Evolutionary conservation across 805 yeast species (phyloP).

Genomic region (Ogataea ganodermae): DNA sequence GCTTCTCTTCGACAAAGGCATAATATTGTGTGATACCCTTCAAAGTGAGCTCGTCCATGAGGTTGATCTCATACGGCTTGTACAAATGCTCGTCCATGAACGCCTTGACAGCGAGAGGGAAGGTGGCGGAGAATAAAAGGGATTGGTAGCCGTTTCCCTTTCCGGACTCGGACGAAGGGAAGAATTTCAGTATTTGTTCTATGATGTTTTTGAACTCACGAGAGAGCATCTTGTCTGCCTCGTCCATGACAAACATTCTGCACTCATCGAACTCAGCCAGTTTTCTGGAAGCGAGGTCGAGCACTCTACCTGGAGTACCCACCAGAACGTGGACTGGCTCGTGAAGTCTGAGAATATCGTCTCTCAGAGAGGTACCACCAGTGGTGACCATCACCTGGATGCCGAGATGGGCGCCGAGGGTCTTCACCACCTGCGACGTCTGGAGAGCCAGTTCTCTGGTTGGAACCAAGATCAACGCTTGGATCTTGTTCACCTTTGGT

Average conservation of each 20-base stretch:
- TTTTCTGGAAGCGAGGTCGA: constrained; percentile 87
- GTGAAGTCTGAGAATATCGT: constrained; percentile 88
- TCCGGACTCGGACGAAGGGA: constrained; percentile 54
- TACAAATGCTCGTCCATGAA: constrained; percentile 89
- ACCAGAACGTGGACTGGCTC: constrained; percentile 94
- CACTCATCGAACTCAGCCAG: constrained; percentile 87
- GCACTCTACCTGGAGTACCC: constrained; percentile 97
- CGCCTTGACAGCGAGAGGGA: constrained; percentile 89
- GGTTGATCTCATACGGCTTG: constrained; percentile 91
- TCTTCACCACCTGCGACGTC: constrained; percentile 95
- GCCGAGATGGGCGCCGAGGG: constrained; percentile 91
- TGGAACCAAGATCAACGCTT: constrained; percentile 91
- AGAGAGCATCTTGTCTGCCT: constrained; percentile 95
- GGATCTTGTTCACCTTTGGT: constrained; percentile 81
- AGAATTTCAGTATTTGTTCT: constrained; percentile 78
- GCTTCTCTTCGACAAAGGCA: constrained; percentile 97
- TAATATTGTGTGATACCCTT: constrained; percentile 97
- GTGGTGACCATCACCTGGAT: constrained; percentile 96
- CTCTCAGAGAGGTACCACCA: constrained; percentile 93
- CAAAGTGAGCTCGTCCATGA: constrained; percentile 96
- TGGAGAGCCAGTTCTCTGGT: constrained; percentile 97
- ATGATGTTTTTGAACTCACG: constrained; percentile 86
- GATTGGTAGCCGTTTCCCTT: constrained; percentile 66
- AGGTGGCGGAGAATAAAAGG: constrained; percentile 89
- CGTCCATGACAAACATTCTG: constrained; percentile 93